Evolutionary conservation across 768 basidiomycete genomes (phyloP).

Genomic region (Termitomyces eurrhizus): DNA sequence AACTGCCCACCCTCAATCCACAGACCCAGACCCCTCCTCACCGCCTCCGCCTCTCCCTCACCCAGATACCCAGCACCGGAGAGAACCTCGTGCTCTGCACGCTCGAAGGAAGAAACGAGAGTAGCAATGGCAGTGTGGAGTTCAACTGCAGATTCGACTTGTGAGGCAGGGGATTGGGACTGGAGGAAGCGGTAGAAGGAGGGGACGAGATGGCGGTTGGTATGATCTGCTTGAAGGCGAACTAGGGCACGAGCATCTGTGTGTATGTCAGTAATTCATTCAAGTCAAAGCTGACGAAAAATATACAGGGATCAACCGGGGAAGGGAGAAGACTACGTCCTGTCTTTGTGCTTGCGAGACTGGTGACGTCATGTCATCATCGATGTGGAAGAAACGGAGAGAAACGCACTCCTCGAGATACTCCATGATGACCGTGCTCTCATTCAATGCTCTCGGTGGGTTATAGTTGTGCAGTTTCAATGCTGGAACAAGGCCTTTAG

Average conservation of each 20-base stretch:
- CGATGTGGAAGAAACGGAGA: background rate
- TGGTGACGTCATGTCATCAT: conserved; percentile 17
- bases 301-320: conserved; percentile 53
- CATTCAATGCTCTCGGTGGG: conserved; percentile 65
- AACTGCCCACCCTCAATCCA: conserved; percentile 58
- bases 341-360: conserved; percentile 47
- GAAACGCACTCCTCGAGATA: conserved; percentile 68
- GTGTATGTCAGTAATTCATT: background rate
- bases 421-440: conserved; percentile 77
- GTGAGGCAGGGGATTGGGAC: conserved; percentile 54
- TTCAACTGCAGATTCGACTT: conserved; percentile 47
- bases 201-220: conserved; percentile 61
- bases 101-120: conserved; percentile 52
- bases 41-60: conserved; percentile 34
- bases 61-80: conserved; percentile 33
- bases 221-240: conserved; percentile 64
- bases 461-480: conserved; percentile 48
- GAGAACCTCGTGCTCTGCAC: conserved; percentile 45
- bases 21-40: conserved; percentile 45
- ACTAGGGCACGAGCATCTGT: conserved; percentile 65
- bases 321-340: conserved; percentile 56
- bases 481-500: conserved; percentile 70
- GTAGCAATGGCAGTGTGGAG: conserved; percentile 47
- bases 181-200: conserved; percentile 75
- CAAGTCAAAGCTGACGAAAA: too few relatives aligned